Evolutionary conservation across 305 asterid species (phyloP).

Genomic region (Solanum chacoense): DNA sequence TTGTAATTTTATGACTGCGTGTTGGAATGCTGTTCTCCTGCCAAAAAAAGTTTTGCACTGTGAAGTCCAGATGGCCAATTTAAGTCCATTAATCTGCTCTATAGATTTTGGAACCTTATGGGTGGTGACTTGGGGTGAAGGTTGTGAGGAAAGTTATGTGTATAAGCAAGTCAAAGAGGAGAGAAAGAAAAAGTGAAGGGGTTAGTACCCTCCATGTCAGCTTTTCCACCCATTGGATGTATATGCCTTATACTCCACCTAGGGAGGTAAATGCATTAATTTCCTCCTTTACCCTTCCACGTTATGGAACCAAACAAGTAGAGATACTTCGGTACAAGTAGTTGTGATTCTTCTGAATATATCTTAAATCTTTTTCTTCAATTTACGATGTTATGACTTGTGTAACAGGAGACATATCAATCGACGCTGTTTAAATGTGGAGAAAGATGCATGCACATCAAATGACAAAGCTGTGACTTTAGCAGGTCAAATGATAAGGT

Average conservation of each 20-base stretch:
- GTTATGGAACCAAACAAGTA: background rate
- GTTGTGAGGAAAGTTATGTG: background rate
- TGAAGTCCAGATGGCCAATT: background rate
- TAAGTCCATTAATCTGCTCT: background rate
- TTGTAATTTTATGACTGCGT: background rate
- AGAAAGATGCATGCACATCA: conserved; percentile 26
- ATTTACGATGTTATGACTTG: background rate
- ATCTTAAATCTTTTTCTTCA: background rate
- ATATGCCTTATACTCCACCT: background rate
- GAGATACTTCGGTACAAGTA: background rate
- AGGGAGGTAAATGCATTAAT: background rate
- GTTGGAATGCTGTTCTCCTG: background rate
- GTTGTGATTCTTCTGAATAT: background rate
- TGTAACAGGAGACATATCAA: conserved; percentile 43
- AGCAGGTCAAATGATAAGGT: conserved; percentile 54
- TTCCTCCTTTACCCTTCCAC: background rate
- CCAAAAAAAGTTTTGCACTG: background rate
- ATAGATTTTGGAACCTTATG: background rate
- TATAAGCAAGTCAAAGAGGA: background rate
- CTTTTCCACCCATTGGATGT: background rate
- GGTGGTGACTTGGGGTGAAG: background rate
- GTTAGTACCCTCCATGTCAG: background rate
- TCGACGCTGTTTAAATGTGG: conserved; percentile 26
- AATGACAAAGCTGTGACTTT: conserved; percentile 50
- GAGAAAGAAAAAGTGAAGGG: background rate